Evolutionary conservation across 371 early-diverging fungal genomes (phyloP).

Genomic region (Dichotomocladium elegans): DNA sequence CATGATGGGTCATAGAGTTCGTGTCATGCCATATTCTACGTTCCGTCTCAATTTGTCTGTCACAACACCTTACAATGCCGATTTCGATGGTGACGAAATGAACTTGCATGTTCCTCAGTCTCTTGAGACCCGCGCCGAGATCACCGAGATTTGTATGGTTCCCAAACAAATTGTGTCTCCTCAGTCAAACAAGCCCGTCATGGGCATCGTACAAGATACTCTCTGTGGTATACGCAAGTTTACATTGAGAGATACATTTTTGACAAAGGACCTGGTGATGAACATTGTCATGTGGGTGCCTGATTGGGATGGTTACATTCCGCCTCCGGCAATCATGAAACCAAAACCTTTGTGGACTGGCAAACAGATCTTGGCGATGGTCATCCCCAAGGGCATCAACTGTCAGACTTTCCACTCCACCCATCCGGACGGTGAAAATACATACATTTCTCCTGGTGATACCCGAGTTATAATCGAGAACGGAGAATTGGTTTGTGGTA

Average conservation of each 20-base stretch:
- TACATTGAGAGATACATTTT: constrained; percentile 93
- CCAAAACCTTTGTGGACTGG: constrained; percentile 98
- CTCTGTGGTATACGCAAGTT: constrained; percentile 97
- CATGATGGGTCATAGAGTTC: constrained; percentile 99
- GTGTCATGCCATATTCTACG: constrained; percentile 98
- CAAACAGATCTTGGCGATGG: constrained; percentile 94
- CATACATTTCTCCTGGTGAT: constrained; percentile 85
- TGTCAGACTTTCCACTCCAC: constrained; percentile 74
- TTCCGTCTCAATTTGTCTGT: constrained; percentile 99
- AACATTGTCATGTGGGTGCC: constrained; percentile 94
- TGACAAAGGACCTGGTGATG: constrained; percentile 92
- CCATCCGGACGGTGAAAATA: constrained; percentile 80
- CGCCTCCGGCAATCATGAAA: constrained; percentile 92
- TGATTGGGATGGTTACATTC: constrained; percentile 94
- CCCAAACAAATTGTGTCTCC: constrained; percentile 98
- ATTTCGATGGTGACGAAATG: constrained; percentile 99
- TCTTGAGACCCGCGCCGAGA: constrained; percentile 93
- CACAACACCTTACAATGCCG: constrained; percentile 99
- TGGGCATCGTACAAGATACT: constrained; percentile 99
- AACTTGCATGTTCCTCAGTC: constrained; percentile 99
- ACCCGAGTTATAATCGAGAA: constrained; percentile 93
- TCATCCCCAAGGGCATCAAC: constrained; percentile 93
- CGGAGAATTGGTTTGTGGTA: constrained; percentile 93
- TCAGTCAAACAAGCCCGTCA: constrained; percentile 98
- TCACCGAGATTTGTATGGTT: constrained; percentile 96